Evolutionary conservation across 257 asterid genomes (phyloP), one percentile per base, ranked within the genome.

Genomic region (Forsythia viridissima): DNA sequence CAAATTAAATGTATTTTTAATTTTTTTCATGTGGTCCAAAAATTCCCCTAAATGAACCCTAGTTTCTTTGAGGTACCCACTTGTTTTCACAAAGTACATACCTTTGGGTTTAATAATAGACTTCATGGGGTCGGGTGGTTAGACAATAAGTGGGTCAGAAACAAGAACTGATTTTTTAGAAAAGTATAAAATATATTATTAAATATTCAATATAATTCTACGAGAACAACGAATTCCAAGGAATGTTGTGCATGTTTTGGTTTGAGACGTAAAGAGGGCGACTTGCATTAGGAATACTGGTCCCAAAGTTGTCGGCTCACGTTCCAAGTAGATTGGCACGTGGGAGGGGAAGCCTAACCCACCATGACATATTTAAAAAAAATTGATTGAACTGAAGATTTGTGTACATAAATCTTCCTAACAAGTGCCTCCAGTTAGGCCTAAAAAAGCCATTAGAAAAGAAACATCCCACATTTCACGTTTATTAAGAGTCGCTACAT

Each of bases 191-290:
- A 37, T 0, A 30, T 9, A 12, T 42, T 6, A 44, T 70, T 83
- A 77, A 80, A 77, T 70, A 77, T 80, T 77, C 5, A 48, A 48
- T 48, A 84, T 55, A 71, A 74, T 9, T 30, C 76, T 82, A 84
- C 85, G 84, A 80, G 83, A 48, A 18, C 1, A 15, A 48, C 7
- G 57, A 48, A 15, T 48, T 48, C 1, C 0, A 13, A n/a, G 13
- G 20, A 46, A 46, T 13, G 55, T 12, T 13, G 2, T 36, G 80
- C 71, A 82, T 77, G 73, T 12, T 72, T 20, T 48, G 30, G 76
- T 30, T 72, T 72, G 76, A 63, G 67, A 15, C 46, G 24, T 48
- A 5, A 5, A n/a, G 5, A 13, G 38, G 72, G 48, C 48, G 10
- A 10, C 30, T 30, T 30, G 68, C 61, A 46, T 79, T 79, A 34